phyloP scores from a whole-genome alignment of 805 yeast species.

The Saturnispora quitensis region DNA sequence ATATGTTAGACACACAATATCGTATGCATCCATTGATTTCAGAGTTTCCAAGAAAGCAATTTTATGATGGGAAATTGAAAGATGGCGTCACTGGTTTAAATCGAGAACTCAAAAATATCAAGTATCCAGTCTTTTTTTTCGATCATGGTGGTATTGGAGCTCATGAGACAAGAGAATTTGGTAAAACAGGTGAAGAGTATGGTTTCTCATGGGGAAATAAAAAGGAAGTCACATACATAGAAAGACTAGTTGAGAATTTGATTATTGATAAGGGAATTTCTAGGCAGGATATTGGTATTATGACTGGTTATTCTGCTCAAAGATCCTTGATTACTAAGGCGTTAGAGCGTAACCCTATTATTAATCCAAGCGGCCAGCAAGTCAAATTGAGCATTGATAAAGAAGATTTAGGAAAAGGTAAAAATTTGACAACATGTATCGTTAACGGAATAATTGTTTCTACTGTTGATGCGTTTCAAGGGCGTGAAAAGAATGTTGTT shows the following conservation, averaged over 20 bases:
- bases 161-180: slow-evolving; percentile 39
- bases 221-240: slow-evolving; percentile 42
- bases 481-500: slow-evolving; percentile 78
- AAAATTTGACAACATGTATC: slow-evolving; percentile 35
- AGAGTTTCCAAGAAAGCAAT: slow-evolving; percentile 69
- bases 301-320: slow-evolving; percentile 73
- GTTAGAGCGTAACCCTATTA: slow-evolving; percentile 39
- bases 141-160: slow-evolving; percentile 40
- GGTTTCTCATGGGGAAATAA: slow-evolving; percentile 53
- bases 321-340: slow-evolving; percentile 49
- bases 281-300: slow-evolving; percentile 48
- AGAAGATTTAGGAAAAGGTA: slow-evolving; percentile 43
- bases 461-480: slow-evolving; percentile 87
- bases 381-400: slow-evolving; percentile 48
- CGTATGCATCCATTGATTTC: slow-evolving; percentile 96
- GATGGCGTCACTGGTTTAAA: slow-evolving; percentile 59
- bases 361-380: slow-evolving; percentile 45
- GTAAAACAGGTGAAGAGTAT: slow-evolving; percentile 30
- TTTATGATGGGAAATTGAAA: slow-evolving; percentile 59
- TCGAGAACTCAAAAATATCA: slow-evolving; percentile 37
- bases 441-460: slow-evolving; percentile 40
- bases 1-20: slow-evolving; percentile 73
- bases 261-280: slow-evolving; percentile 45
- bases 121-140: slow-evolving; percentile 52
- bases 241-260: slow-evolving; percentile 40